Base-by-base conservation (phyloP, 2,329 filamentous ascomycete genomes). In the Knoxdaviesia capensis region DNA sequence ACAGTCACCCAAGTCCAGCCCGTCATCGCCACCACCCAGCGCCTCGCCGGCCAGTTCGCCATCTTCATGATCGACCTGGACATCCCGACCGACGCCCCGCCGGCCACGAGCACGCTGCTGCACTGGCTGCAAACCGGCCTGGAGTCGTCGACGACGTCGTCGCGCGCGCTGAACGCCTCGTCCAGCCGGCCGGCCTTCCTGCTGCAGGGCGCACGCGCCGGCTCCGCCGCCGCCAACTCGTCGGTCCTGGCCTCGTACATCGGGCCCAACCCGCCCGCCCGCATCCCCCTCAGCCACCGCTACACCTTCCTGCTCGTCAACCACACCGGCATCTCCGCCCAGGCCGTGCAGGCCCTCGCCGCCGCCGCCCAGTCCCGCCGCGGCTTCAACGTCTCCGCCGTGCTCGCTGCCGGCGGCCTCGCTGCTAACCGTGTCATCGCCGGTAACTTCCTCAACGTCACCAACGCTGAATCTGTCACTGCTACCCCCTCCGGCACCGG, bases 111-210 rank as follows among this genome's bases (percentile, higher is more conserved):
- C 5, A 66, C 66, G 2, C 55, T 66, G 32, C 49, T 68, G 41
- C 66, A 69, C 53, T 66, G 63, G 56, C 51, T 66, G 39, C 63
- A 67, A 45, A 57, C 59, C 0, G 59, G 59, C 34, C 48, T 65
- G 41, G 47, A 49, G n/a, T 47, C 47, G 34, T 45, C 47, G 36
- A 32, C 31, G n/a, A 41, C 41, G 40, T 29, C 41, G 35, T 38
- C 46, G 20, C 43, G 41, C 31, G 39, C 34, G 10, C 45, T 58
- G 39, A 55, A 54, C 52, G 51, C 52, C 38, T 51, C 50, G 31
- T 39, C 41, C 6, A 55, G 54, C 34, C 39, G 44, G 30, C 40
- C 34, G 37, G 41, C 33, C 31, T 60, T 56, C 45, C 44, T 58
- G 7, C 53, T 62, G 30, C 49, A 56, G 44, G 57, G 57, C 50